Percentiles rank a stretch among this genome's conserved stretches.
phyloP scores from a whole-genome alignment of 2,329 filamentous ascomycete genomes.

The Madurella mycetomatis region DNA sequence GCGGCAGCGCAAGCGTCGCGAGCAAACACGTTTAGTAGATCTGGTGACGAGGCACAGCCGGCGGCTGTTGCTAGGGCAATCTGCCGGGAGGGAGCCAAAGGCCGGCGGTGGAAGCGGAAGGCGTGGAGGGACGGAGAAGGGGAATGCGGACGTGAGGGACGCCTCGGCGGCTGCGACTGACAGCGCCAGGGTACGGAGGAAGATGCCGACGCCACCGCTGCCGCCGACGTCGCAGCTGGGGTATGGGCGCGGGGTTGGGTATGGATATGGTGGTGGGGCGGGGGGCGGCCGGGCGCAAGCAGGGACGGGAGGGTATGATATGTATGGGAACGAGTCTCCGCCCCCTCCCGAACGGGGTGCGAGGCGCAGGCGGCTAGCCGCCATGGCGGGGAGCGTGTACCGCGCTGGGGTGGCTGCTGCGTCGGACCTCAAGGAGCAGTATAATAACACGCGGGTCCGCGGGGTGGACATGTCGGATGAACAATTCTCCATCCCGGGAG shows the following conservation, averaged over 20 bases:
- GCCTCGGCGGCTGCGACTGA: not conserved
- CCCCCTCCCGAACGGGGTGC: conserved; percentile 57
- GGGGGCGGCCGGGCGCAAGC: not conserved
- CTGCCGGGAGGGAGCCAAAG: too few species aligned
- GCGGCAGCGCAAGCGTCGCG: conserved; percentile 53
- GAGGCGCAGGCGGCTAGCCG: conserved; percentile 72
- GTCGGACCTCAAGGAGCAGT: conserved; percentile 56
- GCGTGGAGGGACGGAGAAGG: not conserved
- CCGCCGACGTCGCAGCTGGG: too few species aligned
- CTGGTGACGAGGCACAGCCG: conserved; percentile 38
- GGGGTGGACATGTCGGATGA: conserved; percentile 32
- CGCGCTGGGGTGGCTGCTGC: conserved; percentile 53
- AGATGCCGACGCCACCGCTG: not conserved
- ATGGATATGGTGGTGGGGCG: conserved; percentile 23
- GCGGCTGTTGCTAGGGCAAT: conserved; percentile 39
- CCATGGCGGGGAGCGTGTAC: conserved; percentile 55
- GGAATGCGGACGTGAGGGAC: not conserved
- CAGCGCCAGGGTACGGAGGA: not conserved
- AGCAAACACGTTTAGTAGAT: conserved; percentile 45
- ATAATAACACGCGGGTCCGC: conserved; percentile 47
- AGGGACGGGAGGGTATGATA: conserved; percentile 3
- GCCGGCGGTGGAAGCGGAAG: conserved; percentile 11
- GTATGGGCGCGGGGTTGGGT: not conserved
- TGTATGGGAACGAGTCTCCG: conserved; percentile 9
- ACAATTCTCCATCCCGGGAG: conserved; percentile 59